Percentiles rank a stretch among this genome's conserved stretches.
Conservation (phyloP, 148 eudicot genomes). For the Vaccinium macrocarpon region DNA sequence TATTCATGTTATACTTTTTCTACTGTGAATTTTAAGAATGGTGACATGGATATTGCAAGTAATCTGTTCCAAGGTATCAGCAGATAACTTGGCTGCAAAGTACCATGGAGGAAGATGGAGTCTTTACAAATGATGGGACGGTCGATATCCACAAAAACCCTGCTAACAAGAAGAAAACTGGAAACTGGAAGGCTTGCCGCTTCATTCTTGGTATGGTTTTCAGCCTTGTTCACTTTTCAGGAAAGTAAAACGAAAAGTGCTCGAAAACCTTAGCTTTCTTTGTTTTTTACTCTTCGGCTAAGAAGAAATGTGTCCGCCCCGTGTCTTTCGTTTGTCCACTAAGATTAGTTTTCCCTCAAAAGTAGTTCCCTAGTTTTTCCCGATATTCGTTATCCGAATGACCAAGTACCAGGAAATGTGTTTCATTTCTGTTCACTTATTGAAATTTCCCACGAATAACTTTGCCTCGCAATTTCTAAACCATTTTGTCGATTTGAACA, state of each 20-base stretch:
- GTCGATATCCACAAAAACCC: conserved; percentile 9
- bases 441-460: not conserved
- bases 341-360: not conserved
- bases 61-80: not conserved
- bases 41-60: not conserved
- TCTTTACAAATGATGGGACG: conserved; percentile 13
- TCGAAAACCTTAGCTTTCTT: not conserved
- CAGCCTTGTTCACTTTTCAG: not conserved
- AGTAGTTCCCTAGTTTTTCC: not conserved
- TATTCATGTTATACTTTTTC: not conserved
- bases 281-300: not conserved
- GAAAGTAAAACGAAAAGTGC: not conserved
- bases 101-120: conserved; percentile 12
- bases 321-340: not conserved
- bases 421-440: not conserved
- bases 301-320: not conserved
- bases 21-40: not conserved
- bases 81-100: conserved; percentile 10
- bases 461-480: not conserved
- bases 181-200: conserved; percentile 18
- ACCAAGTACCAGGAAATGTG: not conserved
- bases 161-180: conserved; percentile 11
- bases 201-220: conserved; percentile 16
- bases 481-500: not conserved
- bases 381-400: not conserved